A percentile compares a stretch with the other conserved stretches of the same genome.
Conservation (phyloP, 768 basidiomycete species). For the Kwoniella sp. region DNA sequence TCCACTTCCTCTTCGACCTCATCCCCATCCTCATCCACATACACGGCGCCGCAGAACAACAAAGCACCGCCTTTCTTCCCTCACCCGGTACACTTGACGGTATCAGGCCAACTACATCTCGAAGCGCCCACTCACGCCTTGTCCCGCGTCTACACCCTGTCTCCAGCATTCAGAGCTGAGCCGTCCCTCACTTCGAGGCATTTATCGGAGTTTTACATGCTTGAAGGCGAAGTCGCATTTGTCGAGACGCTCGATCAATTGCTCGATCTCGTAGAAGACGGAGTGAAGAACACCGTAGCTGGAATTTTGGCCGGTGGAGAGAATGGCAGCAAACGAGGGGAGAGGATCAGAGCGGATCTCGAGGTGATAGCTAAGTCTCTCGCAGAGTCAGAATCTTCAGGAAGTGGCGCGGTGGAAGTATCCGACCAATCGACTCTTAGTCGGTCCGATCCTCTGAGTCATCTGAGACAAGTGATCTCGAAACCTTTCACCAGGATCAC, state of each 20-base stretch:
- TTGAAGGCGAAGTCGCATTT: conserved; percentile 90
- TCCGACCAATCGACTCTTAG: conserved; percentile 3
- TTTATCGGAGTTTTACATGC: conserved; percentile 98
- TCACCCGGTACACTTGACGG: conserved; percentile 72
- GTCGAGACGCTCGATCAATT: conserved; percentile 60
- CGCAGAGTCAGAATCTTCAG: conserved; percentile 11
- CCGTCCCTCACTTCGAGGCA: conserved; percentile 84
- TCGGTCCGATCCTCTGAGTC: conserved; percentile 41
- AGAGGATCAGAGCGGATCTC: conserved; percentile 24
- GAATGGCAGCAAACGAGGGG: conserved; percentile 9
- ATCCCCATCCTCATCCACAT: conserved; percentile 9
- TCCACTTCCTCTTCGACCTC: conserved; percentile 17
- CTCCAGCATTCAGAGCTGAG: conserved; percentile 93
- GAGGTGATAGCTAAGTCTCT: conserved; percentile 24
- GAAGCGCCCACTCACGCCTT: conserved; percentile 79
- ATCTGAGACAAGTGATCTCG: conserved; percentile 58
- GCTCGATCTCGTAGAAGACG: conserved; percentile 64
- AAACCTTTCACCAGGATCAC: conserved; percentile 70
- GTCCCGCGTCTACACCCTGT: conserved; percentile 84
- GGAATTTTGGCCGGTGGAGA: conserved; percentile 18
- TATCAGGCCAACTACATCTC: conserved; percentile 93
- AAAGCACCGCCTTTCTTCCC: conserved; percentile 35
- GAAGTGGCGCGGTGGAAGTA: conserved; percentile 3
- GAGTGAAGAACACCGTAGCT: conserved; percentile 59
- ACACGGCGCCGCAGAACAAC: too few species aligned